A percentile compares a stretch with the other conserved stretches of the same genome.
phyloP scores from a whole-genome alignment of 192 early-diverging fungal genomes.

The Coemansia umbellata region DNA sequence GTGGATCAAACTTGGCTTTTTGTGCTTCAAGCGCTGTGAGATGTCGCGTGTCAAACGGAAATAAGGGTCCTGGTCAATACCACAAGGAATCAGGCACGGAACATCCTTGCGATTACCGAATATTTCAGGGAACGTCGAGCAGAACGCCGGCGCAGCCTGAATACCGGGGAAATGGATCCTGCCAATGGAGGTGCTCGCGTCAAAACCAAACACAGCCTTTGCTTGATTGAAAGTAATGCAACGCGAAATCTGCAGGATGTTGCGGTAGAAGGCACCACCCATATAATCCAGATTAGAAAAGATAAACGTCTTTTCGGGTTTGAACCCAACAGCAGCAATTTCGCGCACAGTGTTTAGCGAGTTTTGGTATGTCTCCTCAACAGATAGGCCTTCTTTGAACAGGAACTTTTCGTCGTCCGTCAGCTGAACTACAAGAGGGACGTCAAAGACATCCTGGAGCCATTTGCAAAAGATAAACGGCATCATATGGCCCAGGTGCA shows the following conservation, averaged over 20 bases:
- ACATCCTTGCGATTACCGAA: constrained; percentile 88
- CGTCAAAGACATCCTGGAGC: constrained; percentile 95
- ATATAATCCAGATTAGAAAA: constrained; percentile 91
- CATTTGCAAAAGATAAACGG: constrained; percentile 98
- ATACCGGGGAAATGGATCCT: constrained; percentile 92
- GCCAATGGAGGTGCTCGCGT: constrained; percentile 82
- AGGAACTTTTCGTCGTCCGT: constrained; percentile 99
- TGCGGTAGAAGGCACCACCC: constrained; percentile 91
- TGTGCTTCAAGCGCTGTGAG: constrained; percentile 87
- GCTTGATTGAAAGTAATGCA: constrained; percentile 80
- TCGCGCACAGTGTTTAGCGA: constrained; percentile 81
- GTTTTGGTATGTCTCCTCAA: constrained; percentile 76
- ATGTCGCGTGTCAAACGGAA: constrained; percentile 97
- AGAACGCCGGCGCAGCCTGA: constrained; percentile 93
- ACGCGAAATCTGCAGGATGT: constrained; percentile 83
- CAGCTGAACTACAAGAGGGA: constrained; percentile 91
- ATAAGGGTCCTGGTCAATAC: constrained; percentile 99
- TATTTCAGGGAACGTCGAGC: constrained; percentile 92
- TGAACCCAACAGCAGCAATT: constrained; percentile 93
- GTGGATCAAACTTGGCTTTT: constrained; percentile 92
- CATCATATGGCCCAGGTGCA: constrained; percentile 97
- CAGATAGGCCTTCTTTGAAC: constrained; percentile 84
- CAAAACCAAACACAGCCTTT: constrained; percentile 89
- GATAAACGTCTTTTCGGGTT: constrained; percentile 94
- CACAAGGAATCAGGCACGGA: constrained; percentile 96